phyloP scores from a whole-genome alignment of 2,329 filamentous ascomycete genomes.

The Claviceps purpurea region DNA sequence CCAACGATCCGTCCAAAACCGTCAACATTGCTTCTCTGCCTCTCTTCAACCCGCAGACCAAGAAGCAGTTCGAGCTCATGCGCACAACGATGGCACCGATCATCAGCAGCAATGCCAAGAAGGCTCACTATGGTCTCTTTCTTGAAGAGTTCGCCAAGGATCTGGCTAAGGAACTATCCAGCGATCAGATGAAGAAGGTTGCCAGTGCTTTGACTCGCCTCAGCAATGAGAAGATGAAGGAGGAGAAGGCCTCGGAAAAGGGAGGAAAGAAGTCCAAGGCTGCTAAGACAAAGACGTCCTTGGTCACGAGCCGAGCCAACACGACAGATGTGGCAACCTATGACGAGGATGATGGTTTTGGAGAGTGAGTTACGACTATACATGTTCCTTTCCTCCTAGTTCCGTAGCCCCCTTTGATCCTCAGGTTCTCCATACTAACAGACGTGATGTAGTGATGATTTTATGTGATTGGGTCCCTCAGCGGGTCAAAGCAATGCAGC shows the following conservation, averaged over 20 bases:
- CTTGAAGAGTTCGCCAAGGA: slow-evolving; percentile 83
- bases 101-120: slow-evolving; percentile 62
- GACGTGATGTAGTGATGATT: slow-evolving; percentile 44
- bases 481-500: not conserved
- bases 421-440: not conserved
- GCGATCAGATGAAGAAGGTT: slow-evolving; percentile 94
- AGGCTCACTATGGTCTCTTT: slow-evolving; percentile 82
- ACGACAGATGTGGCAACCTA: slow-evolving; percentile 64
- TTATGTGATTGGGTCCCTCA: slow-evolving; percentile 44
- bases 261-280: slow-evolving; percentile 95
- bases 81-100: slow-evolving; percentile 70
- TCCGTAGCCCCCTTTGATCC: not conserved
- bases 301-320: slow-evolving; percentile 52
- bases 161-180: slow-evolving; percentile 73
- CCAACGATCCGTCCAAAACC: slow-evolving; percentile 60
- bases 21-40: slow-evolving; percentile 70
- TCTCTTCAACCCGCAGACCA: slow-evolving; percentile 81
- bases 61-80: slow-evolving; percentile 71
- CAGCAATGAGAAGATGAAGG: slow-evolving; percentile 96
- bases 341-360: slow-evolving; percentile 66
- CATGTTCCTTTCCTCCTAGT: too few species aligned
- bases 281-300: slow-evolving; percentile 81
- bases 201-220: slow-evolving; percentile 76
- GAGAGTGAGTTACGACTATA: slow-evolving; percentile 51
- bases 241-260: slow-evolving; percentile 91